Conservation (phyloP, 2,329 filamentous ascomycete genomes). For the Epichloe gansuensis region DNA sequence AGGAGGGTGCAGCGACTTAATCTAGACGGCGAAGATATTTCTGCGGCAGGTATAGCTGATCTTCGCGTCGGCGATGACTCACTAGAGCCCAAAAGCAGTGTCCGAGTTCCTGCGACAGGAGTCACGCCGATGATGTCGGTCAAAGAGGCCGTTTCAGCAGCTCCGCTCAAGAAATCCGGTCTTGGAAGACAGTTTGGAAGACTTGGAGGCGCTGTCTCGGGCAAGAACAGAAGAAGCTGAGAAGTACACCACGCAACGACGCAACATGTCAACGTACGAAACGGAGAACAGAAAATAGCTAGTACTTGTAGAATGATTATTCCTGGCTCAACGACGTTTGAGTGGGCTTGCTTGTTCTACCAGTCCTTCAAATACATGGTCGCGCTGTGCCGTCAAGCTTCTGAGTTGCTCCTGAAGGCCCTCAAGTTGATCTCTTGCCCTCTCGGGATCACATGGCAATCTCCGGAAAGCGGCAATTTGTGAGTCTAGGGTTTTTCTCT, state of each 20-base stretch:
- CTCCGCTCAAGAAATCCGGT: slow-evolving; percentile 45
- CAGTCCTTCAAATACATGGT: slow-evolving; percentile 62
- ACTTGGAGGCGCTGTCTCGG: slow-evolving; percentile 56
- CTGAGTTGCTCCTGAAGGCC: slow-evolving; percentile 51
- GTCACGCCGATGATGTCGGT: slow-evolving; percentile 29
- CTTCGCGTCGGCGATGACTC: slow-evolving; percentile 28
- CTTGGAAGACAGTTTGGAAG: slow-evolving; percentile 57
- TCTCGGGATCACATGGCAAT: slow-evolving; percentile 56
- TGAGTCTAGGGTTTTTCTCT: slow-evolving; percentile 46
- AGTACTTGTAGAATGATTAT: slow-evolving; percentile 3
- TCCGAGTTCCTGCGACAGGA: slow-evolving; percentile 20
- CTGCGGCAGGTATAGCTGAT: slow-evolving; percentile 30
- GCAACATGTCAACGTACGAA: background rate
- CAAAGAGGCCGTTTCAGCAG: slow-evolving; percentile 33
- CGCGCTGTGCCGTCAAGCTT: slow-evolving; percentile 47
- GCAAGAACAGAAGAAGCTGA: slow-evolving; percentile 41
- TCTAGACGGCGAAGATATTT: slow-evolving; percentile 36
- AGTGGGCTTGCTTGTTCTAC: slow-evolving; percentile 48
- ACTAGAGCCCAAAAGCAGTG: slow-evolving; percentile 28
- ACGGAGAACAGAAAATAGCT: background rate
- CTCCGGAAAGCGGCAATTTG: slow-evolving; percentile 56
- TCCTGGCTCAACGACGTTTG: slow-evolving; percentile 19
- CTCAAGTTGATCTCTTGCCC: slow-evolving; percentile 59
- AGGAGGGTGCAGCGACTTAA: slow-evolving; percentile 53
- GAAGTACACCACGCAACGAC: background rate